Conservation (phyloP, 164 flowering plant genomes). For the Pachysandra terminalis region DNA sequence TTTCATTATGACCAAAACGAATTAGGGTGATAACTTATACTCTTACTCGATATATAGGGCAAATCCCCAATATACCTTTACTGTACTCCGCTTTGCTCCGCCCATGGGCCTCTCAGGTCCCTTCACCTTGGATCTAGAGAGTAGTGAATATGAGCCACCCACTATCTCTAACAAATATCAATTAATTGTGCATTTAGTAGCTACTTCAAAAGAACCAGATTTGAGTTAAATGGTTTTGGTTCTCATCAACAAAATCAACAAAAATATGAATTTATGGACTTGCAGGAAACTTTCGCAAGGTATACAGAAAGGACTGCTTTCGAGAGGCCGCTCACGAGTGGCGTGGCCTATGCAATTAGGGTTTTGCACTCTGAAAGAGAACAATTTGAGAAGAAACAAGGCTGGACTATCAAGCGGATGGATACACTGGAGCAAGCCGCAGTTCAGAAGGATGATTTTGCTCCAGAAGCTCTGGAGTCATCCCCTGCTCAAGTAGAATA, state of each 20-base stretch:
- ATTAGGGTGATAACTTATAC: no score
- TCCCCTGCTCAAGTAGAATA: constrained; percentile 86
- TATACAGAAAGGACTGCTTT: constrained; percentile 90
- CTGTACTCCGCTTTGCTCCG: no score
- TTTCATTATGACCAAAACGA: no score
- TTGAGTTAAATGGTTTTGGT: neutral
- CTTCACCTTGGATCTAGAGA: no score
- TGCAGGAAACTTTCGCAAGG: constrained; percentile 74
- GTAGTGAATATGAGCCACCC: no score
- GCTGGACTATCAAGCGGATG: constrained; percentile 93
- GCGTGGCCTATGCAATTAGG: constrained; percentile 95
- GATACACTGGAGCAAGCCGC: constrained; percentile 54
- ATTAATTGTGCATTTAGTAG: neutral
- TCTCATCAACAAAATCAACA: neutral
- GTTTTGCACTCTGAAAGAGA: constrained; percentile 88
- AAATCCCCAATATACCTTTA: no score
- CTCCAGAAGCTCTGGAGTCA: constrained; percentile 48
- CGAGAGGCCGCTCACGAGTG: constrained; percentile 95
- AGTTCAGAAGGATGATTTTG: constrained; percentile 65
- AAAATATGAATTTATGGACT: constrained; percentile 24
- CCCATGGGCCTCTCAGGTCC: no score
- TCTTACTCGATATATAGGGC: no score
- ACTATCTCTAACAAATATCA: neutral
- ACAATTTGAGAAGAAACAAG: constrained; percentile 80
- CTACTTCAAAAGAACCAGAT: neutral